Conservation (phyloP, 306 rosid genomes). For the Gillenia trifoliata region DNA sequence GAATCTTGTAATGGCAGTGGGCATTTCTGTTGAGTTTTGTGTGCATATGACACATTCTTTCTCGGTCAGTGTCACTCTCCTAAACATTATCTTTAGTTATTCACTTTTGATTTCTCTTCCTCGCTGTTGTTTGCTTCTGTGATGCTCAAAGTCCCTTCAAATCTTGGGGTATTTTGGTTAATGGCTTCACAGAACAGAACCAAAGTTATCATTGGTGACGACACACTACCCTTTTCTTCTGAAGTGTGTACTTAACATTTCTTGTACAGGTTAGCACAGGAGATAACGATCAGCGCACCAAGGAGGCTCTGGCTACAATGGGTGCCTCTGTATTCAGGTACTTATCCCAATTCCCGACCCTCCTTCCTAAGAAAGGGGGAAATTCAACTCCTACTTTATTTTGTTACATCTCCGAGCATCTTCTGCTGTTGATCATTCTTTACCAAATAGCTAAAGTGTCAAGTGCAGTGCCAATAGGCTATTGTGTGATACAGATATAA, state of each 20-base stretch:
- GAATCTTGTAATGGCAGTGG: conserved; percentile 94
- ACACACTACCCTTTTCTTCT: background rate
- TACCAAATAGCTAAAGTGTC: background rate
- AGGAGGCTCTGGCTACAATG: conserved; percentile 93
- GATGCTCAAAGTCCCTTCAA: background rate
- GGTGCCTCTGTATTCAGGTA: conserved; percentile 98
- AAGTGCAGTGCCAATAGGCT: background rate
- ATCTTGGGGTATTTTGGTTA: background rate
- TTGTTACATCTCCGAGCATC: background rate
- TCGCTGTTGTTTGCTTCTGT: too few relatives aligned
- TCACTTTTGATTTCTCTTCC: background rate
- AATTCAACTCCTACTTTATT: background rate
- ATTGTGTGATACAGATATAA: background rate
- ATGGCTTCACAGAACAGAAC: background rate
- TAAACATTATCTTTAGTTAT: background rate
- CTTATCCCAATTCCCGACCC: background rate
- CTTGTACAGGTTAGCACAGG: conserved; percentile 72
- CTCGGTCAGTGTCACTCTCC: conserved; percentile 53
- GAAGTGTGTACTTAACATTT: background rate
- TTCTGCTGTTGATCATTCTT: background rate
- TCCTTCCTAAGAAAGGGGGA: background rate
- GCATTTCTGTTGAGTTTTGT: conserved; percentile 97
- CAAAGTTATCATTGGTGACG: background rate
- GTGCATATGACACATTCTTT: conserved; percentile 93
- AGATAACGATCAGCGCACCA: conserved; percentile 64